Evolutionary conservation across 768 basidiomycete species (phyloP).

Genomic region (Pleurotus eryngii): DNA sequence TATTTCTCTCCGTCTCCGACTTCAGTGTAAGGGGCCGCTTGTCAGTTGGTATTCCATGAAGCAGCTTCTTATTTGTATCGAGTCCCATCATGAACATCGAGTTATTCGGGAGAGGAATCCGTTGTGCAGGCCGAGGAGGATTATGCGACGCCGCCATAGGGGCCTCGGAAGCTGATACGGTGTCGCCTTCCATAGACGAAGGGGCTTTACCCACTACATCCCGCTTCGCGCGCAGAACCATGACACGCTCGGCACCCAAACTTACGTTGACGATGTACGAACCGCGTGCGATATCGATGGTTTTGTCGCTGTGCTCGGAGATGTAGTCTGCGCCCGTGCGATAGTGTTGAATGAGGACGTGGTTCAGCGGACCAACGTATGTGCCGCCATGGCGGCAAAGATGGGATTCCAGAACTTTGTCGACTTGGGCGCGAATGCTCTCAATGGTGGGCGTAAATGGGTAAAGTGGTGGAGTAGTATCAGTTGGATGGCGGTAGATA

Average conservation of each 20-base stretch:
- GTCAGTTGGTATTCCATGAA: slow-evolving; percentile 76
- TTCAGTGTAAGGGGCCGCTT: slow-evolving; percentile 59
- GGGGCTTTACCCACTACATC: slow-evolving; percentile 24
- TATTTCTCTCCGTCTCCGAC: slow-evolving; percentile 47
- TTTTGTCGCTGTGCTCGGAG: slow-evolving; percentile 86
- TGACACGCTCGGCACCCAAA: slow-evolving; percentile 71
- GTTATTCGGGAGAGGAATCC: slow-evolving; percentile 74
- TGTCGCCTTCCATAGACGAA: slow-evolving; percentile 9
- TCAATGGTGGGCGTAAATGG: slow-evolving; percentile 70
- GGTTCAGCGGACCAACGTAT: slow-evolving; percentile 63
- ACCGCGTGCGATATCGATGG: slow-evolving; percentile 72
- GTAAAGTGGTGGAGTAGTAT: slow-evolving; percentile 66
- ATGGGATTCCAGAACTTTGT: slow-evolving; percentile 37
- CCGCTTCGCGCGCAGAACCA: slow-evolving; percentile 71
- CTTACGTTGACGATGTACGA: slow-evolving; percentile 81
- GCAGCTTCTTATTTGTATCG: slow-evolving; percentile 69
- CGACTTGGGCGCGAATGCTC: slow-evolving; percentile 59
- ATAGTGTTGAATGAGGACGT: slow-evolving; percentile 81
- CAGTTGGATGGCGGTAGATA: slow-evolving; percentile 80
- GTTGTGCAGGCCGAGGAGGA: slow-evolving; percentile 41
- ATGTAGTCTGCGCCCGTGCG: slow-evolving; percentile 79
- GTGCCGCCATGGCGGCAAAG: neutral
- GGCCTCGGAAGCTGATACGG: slow-evolving; percentile 1
- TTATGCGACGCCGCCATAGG: neutral
- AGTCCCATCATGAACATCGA: slow-evolving; percentile 81